Evolutionary conservation across 1,284 basidiomycete species (phyloP), one percentile per base, ranked within the genome.

Genomic region (Amylostereum chailletii): DNA sequence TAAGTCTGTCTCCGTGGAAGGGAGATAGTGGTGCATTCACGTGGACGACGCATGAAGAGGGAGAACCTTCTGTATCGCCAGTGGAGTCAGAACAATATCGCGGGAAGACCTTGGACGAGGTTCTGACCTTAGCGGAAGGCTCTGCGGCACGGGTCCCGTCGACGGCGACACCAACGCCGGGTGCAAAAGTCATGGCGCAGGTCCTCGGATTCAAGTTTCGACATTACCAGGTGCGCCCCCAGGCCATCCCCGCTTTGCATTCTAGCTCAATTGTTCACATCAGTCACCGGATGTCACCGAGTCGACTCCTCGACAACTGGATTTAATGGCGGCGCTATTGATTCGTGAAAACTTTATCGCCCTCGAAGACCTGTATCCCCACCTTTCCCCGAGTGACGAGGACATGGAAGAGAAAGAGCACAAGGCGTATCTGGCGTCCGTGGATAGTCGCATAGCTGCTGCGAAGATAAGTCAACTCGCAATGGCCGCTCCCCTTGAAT

Each of bases 191-290:
- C 10, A 72, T 95, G 54, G 88, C 91, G 6, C 92, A 97, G 65
- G 86, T 98, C 1, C 71, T 99, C 9, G 95, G 95, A 26, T 98
- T 98, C 77, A 98, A 99, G 64, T 96, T 96, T 61, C 75, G 77
- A 7, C 84, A 88, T 65, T 97, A 95, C 66, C 85, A 92, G 68
- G 90, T 90, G 55, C 49, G 77, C 59, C 34, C 40, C 31, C 46
- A 38, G 31, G 34, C 45, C 31, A 29, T n/a, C 11, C 10, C n/a
- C 27, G 47, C 5, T 34, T 50, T 43, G 49, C 4, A 46, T 39
- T 34, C 33, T 54, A 51, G 47, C 49, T 58, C 30, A 55, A 65
- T 51, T 34, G 8, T 37, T 26, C 34, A 19, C 31, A 46, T 1
- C 57, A 87, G 83, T 69, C 72, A 30, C 61, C 73, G 33, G 82